phyloP scores from a whole-genome alignment of 1,284 basidiomycete species.

The Irpex lacteus region DNA sequence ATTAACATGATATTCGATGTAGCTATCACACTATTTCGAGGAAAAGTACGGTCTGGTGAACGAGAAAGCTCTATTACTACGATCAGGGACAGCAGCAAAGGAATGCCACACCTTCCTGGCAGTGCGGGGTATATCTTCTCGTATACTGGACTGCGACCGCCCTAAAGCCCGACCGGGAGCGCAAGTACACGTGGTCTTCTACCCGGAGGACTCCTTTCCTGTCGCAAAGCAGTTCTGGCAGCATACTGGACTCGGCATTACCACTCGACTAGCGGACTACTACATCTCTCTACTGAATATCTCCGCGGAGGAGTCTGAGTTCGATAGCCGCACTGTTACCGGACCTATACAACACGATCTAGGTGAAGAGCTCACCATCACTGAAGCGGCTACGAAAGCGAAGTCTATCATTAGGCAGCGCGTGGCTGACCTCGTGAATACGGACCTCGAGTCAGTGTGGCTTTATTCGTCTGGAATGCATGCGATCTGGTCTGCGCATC shows the following conservation, averaged over 20 bases:
- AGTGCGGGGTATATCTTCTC: slow-evolving; percentile 41
- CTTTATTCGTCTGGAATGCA: slow-evolving; percentile 89
- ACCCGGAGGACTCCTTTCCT: slow-evolving; percentile 60
- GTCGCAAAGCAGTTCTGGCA: slow-evolving; percentile 96
- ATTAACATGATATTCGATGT: slow-evolving; percentile 4
- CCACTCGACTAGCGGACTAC: slow-evolving; percentile 83
- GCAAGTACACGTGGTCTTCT: slow-evolving; percentile 81
- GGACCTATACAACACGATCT: slow-evolving; percentile 95
- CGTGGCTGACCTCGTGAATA: slow-evolving; percentile 84
- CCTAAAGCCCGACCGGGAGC: slow-evolving; percentile 32
- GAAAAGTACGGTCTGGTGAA: slow-evolving; percentile 77
- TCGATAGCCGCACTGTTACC: slow-evolving; percentile 44
- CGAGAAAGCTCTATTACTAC: slow-evolving; percentile 68
- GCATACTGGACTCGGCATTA: slow-evolving; percentile 89
- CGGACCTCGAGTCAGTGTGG: slow-evolving; percentile 79
- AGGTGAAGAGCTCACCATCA: slow-evolving; percentile 81
- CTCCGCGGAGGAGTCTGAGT: slow-evolving; percentile 25
- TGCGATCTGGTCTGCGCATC: slow-evolving; percentile 90
- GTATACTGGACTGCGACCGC: slow-evolving; percentile 49
- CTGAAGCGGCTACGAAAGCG: slow-evolving; percentile 70
- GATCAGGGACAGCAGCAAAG: slow-evolving; percentile 70
- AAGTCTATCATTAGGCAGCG: slow-evolving; percentile 86
- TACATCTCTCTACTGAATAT: slow-evolving; percentile 69
- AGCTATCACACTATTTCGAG: slow-evolving; percentile 79
- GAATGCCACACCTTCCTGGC: slow-evolving; percentile 78